Base-by-base conservation (phyloP, 2,329 filamentous ascomycete genomes). In the Trichoderma sp. region DNA sequence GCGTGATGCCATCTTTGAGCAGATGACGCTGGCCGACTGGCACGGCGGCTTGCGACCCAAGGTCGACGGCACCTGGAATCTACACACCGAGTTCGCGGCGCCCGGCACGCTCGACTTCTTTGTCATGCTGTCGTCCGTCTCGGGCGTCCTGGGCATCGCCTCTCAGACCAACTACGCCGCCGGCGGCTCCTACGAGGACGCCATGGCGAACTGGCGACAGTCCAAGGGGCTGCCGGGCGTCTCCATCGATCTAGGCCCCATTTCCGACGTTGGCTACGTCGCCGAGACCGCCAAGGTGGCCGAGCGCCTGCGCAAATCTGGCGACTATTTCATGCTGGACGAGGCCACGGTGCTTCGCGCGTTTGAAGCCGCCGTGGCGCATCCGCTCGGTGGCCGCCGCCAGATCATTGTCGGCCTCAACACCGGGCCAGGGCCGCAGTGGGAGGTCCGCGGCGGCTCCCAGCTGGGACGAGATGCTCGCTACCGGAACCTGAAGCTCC, bases 81-180 rank as follows among this genome's bases (percentile, higher is more conserved):
- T 69, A 13, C 68, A 69, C 25, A 53, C 27, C 52, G 61, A 50
- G 32, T 29, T 69, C 25, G 29, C 27, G 29, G 42, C 67, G 1
- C 68, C 37, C 1, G 15, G 10, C 15, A 39, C 48, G 17, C 48
- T 69, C 5, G 68, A 69, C 37, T 68, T 69, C 59, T 68, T 69
- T 13, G 45, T 69, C 17, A n/a, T 64, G 5, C 53, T 68, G 8
- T 64, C 65, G 7, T 69, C 68, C 9, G 17, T 68, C 13, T 54
- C 58, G 13, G 65, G 68, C 5, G 39, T 67, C 32, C 22, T 64
- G 7, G 68, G 68, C 3, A 42, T 19, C 52, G 7, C 15, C 13
- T 50, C 56, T 1, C 68, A 69, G 37, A 58, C 53, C 17, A 64
- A 68, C 59, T 69, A 69, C 29, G 59, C 65, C 10, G 68, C 68